Evolutionary conservation across 495 filamentous ascomycete genomes (phyloP), one percentile per base, ranked within the genome.

Genomic region (Apiosordaria backusii): DNA sequence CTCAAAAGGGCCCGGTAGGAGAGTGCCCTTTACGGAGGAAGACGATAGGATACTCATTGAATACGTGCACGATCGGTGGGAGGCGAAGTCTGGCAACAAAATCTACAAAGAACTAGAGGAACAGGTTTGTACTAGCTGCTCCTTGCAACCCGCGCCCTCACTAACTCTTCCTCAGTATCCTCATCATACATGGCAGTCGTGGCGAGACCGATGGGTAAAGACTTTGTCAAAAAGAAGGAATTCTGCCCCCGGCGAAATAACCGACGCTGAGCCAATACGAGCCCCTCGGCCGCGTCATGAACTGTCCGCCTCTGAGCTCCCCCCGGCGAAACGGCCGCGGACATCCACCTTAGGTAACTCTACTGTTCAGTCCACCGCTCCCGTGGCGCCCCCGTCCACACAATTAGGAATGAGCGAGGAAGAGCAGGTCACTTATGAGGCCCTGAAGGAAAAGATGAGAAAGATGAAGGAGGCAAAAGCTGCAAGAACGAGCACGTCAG

Each of bases 241-340:
- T 19, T 15, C 27, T 10, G 58, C 26, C 16, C 2, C 22, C 4
- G 40, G 58, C 19, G 4, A 24, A 3, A 29, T 54, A 13, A 4
- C 4, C 18, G 40, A 35, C 6, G 4, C 18, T 50, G 18, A 27
- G 25, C 59, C 18, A 53, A 1, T 29, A 9, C 57, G 63, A 64
- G 18, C 77, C 77, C 19, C 70, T 80, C 64, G 81, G 79, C 80
- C 67, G 76, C 54, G 60, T 70, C 19, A 68, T 3, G 50, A 16
- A 16, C 50, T 16, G 50, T 13, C 50, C 4, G 16, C 50, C 50
- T 13, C 50, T 53, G 50, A 29, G 35, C 35, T 45, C 9, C 35
- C 35, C 6, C 35, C 35, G 3, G 35, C 35, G 16, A 45, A 45
- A 15, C 35, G 35, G 10, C 35, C 35, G 1, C 35, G 35, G 35